These are phyloP conservation scores for Phytophthora fragariae DNA, from an alignment of 352 stramenopile genomes.

Conservation along the genomic window DNA sequence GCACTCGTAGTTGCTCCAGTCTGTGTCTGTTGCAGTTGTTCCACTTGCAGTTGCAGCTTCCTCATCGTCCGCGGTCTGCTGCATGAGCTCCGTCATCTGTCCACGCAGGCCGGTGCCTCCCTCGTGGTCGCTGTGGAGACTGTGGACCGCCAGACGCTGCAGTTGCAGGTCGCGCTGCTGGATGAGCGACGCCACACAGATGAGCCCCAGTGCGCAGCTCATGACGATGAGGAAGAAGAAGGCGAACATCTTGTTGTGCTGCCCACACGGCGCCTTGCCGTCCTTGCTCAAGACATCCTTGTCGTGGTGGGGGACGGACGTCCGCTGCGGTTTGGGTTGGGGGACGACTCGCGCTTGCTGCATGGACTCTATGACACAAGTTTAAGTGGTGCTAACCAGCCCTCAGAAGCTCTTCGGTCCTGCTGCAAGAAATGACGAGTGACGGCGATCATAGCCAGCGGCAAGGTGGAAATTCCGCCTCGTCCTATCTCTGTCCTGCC, in stretches of 20 bases:
- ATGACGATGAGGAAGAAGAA: conserved; percentile 59
- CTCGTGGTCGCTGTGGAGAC: conserved; percentile 22
- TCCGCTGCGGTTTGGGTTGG: neutral
- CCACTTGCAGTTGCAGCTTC: neutral
- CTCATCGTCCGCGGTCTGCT: conserved; percentile 22
- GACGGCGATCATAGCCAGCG: neutral
- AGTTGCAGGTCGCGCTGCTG: conserved; percentile 52
- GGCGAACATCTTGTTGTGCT: conserved; percentile 43
- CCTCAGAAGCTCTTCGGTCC: neutral
- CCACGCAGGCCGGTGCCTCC: conserved; percentile 22
- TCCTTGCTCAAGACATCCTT: neutral
- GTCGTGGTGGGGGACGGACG: neutral
- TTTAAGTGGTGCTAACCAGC: neutral
- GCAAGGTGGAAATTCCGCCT: neutral
- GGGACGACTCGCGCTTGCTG: conserved; percentile 3
- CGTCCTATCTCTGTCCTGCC: neutral
- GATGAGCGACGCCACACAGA: conserved; percentile 64
- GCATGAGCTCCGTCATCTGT: conserved; percentile 30
- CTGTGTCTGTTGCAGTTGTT: neutral
- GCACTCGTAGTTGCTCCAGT: conserved; percentile 51
- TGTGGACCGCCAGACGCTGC: conserved; percentile 33
- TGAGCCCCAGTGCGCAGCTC: conserved; percentile 59
- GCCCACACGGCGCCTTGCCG: conserved; percentile 13
- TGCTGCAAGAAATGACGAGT: neutral
- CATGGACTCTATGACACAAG: conserved; percentile 1